Percentiles rank a stretch among this genome's conserved stretches.
phyloP scores from a whole-genome alignment of 1,284 basidiomycete genomes.

The Ceratobasidium papillatum region DNA sequence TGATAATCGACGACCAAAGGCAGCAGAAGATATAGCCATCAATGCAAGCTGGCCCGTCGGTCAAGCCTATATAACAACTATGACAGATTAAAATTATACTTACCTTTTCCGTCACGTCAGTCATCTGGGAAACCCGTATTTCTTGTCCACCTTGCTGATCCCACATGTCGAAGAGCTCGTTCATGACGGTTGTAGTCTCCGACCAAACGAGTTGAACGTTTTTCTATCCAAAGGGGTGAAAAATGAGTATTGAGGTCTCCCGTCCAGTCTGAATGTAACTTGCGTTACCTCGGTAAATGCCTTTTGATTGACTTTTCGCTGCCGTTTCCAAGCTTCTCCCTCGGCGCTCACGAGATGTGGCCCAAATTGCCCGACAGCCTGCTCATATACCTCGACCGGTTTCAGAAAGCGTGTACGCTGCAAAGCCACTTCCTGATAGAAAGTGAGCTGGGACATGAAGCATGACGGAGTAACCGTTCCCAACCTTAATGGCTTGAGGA shows the following conservation, averaged over 20 bases:
- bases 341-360: slow-evolving; percentile 35
- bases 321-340: slow-evolving; percentile 33
- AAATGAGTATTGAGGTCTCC: too few relatives aligned
- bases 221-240: slow-evolving; percentile 8
- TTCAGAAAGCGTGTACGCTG: neutral
- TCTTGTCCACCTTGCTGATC: neutral
- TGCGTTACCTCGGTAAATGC: slow-evolving; percentile 33
- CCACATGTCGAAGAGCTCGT: slow-evolving; percentile 11
- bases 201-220: slow-evolving; percentile 14
- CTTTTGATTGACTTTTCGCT: slow-evolving; percentile 32
- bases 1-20: slow-evolving; percentile 7
- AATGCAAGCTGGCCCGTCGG: neutral
- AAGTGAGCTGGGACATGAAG: neutral
- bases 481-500: neutral
- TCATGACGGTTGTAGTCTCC: slow-evolving; percentile 6
- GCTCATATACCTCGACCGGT: neutral
- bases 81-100: neutral
- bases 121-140: neutral
- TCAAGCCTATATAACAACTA: neutral
- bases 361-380: slow-evolving; percentile 15
- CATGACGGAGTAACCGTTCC: neutral
- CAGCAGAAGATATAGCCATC: slow-evolving; percentile 14
- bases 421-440: neutral
- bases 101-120: slow-evolving; percentile 4
- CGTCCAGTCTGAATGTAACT: neutral